Evolutionary conservation across 208 protist species (phyloP), one percentile per base, ranked within the genome.

Genomic region (Hexamita inflata): DNA sequence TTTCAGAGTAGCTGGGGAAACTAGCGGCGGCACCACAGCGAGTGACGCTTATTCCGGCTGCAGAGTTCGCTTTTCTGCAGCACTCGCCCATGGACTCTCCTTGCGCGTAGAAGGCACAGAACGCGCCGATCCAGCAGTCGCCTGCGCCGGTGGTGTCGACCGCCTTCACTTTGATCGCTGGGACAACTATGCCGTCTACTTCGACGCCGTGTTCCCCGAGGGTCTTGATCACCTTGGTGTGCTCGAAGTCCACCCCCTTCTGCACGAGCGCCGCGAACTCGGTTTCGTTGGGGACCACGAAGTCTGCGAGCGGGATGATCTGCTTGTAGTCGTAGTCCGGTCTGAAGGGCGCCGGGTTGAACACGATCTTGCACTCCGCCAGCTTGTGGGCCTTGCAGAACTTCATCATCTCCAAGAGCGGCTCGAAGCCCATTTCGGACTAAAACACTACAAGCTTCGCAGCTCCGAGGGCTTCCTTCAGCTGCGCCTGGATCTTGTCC

Each of bases 301-400:
- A 45, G 35, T 70, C 64, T 11, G n/a, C n/a, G 9, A 57, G 11
- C 2, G 64, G 38, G 7, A 13, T 9, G 9, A 70, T 45, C 9
- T 49, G 4, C 11, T n/a, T n/a, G 35, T 49, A 70, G 9, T 45
- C 35, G n/a, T 57, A 70, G 64, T 70, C 64, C 24, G 4, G 4
- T 40, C 64, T 40, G 38, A 45, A 70, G 11, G 64, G 64, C 2
- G 64, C 64, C 15, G 64, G 64, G 64, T 70, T 70, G 35, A 70
- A 45, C 4, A 70, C 32, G n/a, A 70, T 42, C 15, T 38, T n/a
- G n/a, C n/a, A 19, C 9, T 9, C 4, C 2, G 2, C n/a, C 9
- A 11, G 2, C 9, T 45, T 45, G n/a, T n/a, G n/a, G n/a, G n/a
- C n/a, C 35, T 70, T 45, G 28, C 24, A 15, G 24, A 15, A 2